Base-by-base conservation (phyloP, 2,329 filamentous ascomycete genomes). In the Alternaria sp. region DNA sequence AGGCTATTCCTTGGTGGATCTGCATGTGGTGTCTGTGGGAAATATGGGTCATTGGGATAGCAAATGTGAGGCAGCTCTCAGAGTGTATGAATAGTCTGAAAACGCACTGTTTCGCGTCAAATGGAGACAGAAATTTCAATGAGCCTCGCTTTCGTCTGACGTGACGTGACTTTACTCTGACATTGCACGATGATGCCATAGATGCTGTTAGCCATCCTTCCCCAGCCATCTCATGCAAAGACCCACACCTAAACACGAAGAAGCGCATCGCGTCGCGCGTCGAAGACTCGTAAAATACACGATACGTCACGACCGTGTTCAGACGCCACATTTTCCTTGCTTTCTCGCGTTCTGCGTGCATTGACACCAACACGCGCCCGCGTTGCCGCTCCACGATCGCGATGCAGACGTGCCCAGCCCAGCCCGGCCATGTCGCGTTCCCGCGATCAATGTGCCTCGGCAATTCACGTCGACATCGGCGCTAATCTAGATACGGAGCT, bases 1-100 rank as follows among this genome's bases (percentile, higher is more conserved):
- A 60, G 65, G 65, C 61, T 73, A 75, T 74, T 74, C 69, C 68
- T 74, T 72, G 50, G 66, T 59, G 65, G 67, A 72, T 40, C 59
- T 66, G 59, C 54, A 65, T 50, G 62, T 59, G 57, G 54, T 66
- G 66, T 45, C 44, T n/a, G 59, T 59, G 28, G 59, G 40, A 56
- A 56, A 56, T 25, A 54, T 62, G 54, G 54, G 45, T 44, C 49
- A 61, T 60, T 54, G 44, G 56, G 49, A 59, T 46, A 57, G 58
- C 30, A 54, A 55, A 60, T 61, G 47, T 47, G 67, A 54, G 52
- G 49, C 44, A 28, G 36, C 56, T 58, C 40, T 54, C 54, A 51
- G 50, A 56, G 59, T 75, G 73, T 72, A 74, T 62, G 69, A 74
- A 64, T 75, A 74, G 69, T 62, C 57, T 61, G 46, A 49, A 57